Evolutionary conservation across 331 rosid species (phyloP).

Genomic region (Quercus lobata): DNA sequence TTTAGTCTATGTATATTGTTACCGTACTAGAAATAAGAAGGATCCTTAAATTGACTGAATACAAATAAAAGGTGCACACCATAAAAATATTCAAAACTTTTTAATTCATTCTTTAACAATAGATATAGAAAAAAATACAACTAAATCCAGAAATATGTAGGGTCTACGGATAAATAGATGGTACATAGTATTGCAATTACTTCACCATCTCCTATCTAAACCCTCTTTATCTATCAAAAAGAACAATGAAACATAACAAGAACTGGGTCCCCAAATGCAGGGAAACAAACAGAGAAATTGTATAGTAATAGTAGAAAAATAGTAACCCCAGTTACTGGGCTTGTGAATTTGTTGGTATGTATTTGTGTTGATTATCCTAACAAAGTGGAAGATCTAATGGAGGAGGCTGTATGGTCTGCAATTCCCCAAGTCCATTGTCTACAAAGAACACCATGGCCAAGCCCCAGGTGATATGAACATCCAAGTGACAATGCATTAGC

Average conservation of each 20-base stretch:
- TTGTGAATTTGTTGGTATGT: neutral
- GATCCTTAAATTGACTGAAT: neutral
- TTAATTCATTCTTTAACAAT: constrained; percentile 11
- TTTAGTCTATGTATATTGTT: neutral
- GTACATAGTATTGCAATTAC: constrained; percentile 4
- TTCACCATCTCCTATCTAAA: constrained; percentile 16
- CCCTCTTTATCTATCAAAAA: constrained; percentile 28
- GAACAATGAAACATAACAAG: constrained; percentile 27
- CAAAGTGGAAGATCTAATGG: constrained; percentile 77
- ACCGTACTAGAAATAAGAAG: neutral
- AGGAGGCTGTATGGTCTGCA: constrained; percentile 69
- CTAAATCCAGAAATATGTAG: constrained; percentile 13
- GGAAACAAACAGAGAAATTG: constrained; percentile 26
- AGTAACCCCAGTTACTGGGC: constrained; percentile 17
- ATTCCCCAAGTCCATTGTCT: constrained; percentile 67
- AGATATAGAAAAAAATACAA: neutral
- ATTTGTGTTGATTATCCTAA: constrained; percentile 21
- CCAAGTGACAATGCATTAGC: constrained; percentile 95
- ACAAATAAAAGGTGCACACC: neutral
- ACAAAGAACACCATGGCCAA: constrained; percentile 84
- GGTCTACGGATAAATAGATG: constrained; percentile 17
- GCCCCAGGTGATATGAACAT: constrained; percentile 89
- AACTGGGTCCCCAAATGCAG: constrained; percentile 47
- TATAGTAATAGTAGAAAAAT: constrained; percentile 13
- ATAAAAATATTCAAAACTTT: neutral